Conservation (phyloP, 1,139 yeast genomes). For the Blastobotrys raffinosifermentans region DNA sequence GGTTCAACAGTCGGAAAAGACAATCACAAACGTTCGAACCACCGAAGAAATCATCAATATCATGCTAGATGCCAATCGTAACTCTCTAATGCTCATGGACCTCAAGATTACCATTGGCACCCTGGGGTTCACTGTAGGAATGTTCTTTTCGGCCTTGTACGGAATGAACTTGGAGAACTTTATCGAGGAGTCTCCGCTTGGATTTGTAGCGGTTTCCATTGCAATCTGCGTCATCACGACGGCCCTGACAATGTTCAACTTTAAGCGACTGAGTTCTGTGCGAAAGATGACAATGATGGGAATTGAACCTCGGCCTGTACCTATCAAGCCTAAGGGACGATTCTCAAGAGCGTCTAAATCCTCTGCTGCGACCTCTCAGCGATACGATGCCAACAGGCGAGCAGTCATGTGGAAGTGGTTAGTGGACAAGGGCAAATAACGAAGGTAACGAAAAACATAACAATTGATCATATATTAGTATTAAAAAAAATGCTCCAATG, state of each 20-base stretch:
- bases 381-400: slow-evolving; percentile 3
- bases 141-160: slow-evolving; percentile 70
- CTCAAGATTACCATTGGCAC: slow-evolving; percentile 81
- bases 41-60: slow-evolving; percentile 94
- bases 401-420: slow-evolving; percentile 20
- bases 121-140: slow-evolving; percentile 76
- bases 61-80: slow-evolving; percentile 86
- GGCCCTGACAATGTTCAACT: slow-evolving; percentile 31
- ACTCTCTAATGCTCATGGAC: slow-evolving; percentile 84
- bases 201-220: slow-evolving; percentile 56
- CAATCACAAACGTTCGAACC: slow-evolving; percentile 75
- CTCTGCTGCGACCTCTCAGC: neutral
- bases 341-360: neutral
- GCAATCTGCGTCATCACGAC: slow-evolving; percentile 37
- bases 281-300: slow-evolving; percentile 44
- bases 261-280: slow-evolving; percentile 37
- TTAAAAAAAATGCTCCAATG: no score
- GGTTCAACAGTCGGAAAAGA: slow-evolving; percentile 84
- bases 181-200: slow-evolving; percentile 68
- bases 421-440: slow-evolving; percentile 16
- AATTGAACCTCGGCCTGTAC: no score
- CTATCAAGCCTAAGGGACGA: no score
- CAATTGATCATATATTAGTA: no score
- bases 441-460: no score
- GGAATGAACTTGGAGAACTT: slow-evolving; percentile 94